phyloP scores from a whole-genome alignment of 768 basidiomycete species.

The Daedaleopsis nitida region DNA sequence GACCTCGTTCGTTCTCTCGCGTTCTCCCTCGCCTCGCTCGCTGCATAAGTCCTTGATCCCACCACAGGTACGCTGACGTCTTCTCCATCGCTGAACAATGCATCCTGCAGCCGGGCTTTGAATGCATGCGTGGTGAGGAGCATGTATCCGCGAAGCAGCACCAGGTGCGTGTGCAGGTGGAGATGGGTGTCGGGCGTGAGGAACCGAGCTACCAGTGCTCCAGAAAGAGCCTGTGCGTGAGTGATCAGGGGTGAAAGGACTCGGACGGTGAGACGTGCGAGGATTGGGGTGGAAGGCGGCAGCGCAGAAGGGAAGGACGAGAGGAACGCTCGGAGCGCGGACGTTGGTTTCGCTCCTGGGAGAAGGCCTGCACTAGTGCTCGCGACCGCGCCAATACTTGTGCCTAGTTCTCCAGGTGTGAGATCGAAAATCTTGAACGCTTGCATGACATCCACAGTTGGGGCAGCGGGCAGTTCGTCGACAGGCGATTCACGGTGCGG shows the following conservation, averaged over 20 bases:
- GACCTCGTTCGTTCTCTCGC: neutral
- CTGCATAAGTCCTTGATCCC: conserved; percentile 13
- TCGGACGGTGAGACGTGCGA: conserved; percentile 60
- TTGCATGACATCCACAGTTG: neutral
- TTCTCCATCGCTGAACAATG: conserved; percentile 78
- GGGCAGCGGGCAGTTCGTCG: neutral
- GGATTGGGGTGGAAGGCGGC: conserved; percentile 65
- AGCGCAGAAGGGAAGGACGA: conserved; percentile 57
- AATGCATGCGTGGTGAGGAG: conserved; percentile 74
- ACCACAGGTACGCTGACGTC: conserved; percentile 31
- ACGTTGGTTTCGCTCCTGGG: conserved; percentile 6
- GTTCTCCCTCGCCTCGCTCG: conserved; percentile 12
- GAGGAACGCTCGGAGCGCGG: conserved; percentile 51
- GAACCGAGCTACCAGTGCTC: conserved; percentile 66
- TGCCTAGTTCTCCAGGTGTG: conserved; percentile 12
- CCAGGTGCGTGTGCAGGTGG: conserved; percentile 66
- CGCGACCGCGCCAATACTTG: conserved; percentile 14
- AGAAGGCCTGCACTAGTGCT: neutral
- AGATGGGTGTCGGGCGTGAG: conserved; percentile 64
- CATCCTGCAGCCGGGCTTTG: conserved; percentile 63
- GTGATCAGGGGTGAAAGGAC: conserved; percentile 61
- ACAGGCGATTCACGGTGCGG: too few relatives aligned
- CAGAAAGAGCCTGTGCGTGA: conserved; percentile 66
- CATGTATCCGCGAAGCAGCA: conserved; percentile 73
- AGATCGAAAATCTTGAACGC: conserved; percentile 17